Evolutionary conservation across 2,329 filamentous ascomycete genomes (phyloP).

Genomic region (Trichoderma sp.): DNA sequence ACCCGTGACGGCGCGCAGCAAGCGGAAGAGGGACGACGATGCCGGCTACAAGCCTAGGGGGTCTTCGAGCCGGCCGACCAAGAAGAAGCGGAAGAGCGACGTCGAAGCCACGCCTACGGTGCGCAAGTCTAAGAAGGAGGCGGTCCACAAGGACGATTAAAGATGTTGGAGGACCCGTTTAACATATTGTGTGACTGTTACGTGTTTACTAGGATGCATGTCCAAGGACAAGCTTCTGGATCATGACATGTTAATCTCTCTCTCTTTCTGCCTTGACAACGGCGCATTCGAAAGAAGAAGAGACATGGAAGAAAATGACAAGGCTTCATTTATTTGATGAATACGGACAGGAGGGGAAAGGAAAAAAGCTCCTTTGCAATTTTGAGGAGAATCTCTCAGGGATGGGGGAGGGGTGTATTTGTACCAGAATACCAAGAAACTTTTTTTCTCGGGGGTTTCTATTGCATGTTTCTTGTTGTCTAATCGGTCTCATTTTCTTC

Average conservation of each 20-base stretch:
- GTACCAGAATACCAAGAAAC: not conserved
- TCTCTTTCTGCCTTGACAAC: not conserved
- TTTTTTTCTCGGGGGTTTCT: not conserved
- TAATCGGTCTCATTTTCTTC: not conserved
- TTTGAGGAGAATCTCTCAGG: not conserved
- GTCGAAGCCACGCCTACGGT: constrained; percentile 41
- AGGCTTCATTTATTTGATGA: not conserved
- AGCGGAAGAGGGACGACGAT: constrained; percentile 62
- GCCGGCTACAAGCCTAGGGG: constrained; percentile 61
- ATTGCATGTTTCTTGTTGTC: not conserved
- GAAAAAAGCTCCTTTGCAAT: not conserved
- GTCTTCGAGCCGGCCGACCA: constrained; percentile 54
- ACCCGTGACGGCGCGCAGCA: constrained; percentile 37
- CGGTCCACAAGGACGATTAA: constrained; percentile 35
- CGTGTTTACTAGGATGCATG: not conserved
- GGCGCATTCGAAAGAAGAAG: not conserved
- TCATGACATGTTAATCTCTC: not conserved
- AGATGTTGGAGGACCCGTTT: not conserved
- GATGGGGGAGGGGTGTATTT: not conserved
- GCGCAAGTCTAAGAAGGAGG: constrained; percentile 42
- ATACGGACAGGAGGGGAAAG: not conserved
- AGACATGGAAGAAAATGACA: not conserved
- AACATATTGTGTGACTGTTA: not conserved
- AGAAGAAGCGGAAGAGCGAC: constrained; percentile 62
- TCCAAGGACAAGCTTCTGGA: not conserved